Conservation (phyloP, 768 basidiomycete genomes). For the Leucogyrophana mollusca region DNA sequence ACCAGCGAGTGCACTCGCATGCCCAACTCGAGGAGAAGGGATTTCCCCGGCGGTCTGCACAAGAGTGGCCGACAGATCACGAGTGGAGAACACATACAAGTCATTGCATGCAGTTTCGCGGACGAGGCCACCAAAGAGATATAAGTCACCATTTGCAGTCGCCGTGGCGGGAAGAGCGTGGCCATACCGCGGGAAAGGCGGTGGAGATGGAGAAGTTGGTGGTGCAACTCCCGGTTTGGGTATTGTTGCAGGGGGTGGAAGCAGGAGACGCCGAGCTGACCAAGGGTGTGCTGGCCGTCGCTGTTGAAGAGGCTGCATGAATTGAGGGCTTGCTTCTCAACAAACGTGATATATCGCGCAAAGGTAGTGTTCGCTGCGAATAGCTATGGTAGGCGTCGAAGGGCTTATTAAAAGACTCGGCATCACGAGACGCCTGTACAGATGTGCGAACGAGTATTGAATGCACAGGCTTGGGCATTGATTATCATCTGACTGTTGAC, state of each 20-base stretch:
- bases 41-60: constrained; percentile 88
- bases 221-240: constrained; percentile 62
- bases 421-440: no score
- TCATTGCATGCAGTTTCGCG: constrained; percentile 89
- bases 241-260: constrained; percentile 66
- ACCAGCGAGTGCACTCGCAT: constrained; percentile 93
- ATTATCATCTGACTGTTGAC: no score
- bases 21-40: constrained; percentile 91
- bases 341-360: no score
- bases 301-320: constrained; percentile 32
- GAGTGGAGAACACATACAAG: constrained; percentile 84
- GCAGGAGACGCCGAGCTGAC: constrained; percentile 70
- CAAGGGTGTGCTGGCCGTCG: constrained; percentile 76
- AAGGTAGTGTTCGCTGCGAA: constrained; percentile 31
- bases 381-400: no score
- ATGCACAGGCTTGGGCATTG: no score
- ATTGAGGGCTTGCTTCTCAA: constrained; percentile 29
- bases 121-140: constrained; percentile 96
- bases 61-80: constrained; percentile 75
- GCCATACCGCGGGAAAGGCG: constrained; percentile 95
- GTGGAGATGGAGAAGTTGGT: constrained; percentile 71
- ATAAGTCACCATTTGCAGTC: constrained; percentile 83
- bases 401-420: no score
- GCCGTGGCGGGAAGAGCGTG: constrained; percentile 84
- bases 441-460: no score